These are phyloP conservation scores for Penicillium paradoxum DNA, from an alignment of 495 filamentous ascomycete genomes.

Conservation along the genomic window DNA sequence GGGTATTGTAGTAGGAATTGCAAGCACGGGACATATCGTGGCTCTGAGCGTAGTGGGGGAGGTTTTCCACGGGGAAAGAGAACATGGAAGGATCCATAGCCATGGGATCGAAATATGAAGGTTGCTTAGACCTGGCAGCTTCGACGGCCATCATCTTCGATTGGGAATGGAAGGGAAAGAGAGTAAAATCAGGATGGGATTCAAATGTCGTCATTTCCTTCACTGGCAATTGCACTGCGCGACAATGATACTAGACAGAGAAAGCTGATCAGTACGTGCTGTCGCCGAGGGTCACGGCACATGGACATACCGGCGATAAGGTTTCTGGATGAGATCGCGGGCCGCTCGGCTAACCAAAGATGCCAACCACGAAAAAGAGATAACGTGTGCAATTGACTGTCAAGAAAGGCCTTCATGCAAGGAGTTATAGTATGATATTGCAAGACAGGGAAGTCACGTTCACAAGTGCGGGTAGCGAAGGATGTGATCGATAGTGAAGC, in stretches of 20 bases:
- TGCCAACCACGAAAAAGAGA: conserved; percentile 19
- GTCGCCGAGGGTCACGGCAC: not conserved
- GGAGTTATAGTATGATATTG: not conserved
- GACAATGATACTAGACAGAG: not conserved
- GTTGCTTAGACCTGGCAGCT: conserved; percentile 31
- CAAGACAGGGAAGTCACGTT: conserved; percentile 5
- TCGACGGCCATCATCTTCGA: conserved; percentile 40
- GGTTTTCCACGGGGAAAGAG: conserved; percentile 25
- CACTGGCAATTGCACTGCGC: not conserved
- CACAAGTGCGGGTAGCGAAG: not conserved
- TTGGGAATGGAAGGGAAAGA: conserved; percentile 14
- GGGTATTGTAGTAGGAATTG: conserved; percentile 29
- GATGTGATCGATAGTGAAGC: not conserved
- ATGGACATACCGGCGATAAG: conserved; percentile 20
- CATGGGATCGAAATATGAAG: conserved; percentile 32
- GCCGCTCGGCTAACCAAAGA: conserved; percentile 19
- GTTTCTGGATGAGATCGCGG: conserved; percentile 22
- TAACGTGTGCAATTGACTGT: conserved; percentile 16
- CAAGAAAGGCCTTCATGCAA: conserved; percentile 10
- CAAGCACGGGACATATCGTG: conserved; percentile 22
- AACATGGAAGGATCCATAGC: conserved; percentile 38
- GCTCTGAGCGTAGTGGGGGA: conserved; percentile 24
- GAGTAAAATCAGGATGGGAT: conserved; percentile 23
- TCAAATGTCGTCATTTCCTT: conserved; percentile 11
- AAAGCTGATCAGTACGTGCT: not conserved